Evolutionary conservation across 2,329 filamentous ascomycete species (phyloP).

Genomic region (Colletotrichum cuscutae): DNA sequence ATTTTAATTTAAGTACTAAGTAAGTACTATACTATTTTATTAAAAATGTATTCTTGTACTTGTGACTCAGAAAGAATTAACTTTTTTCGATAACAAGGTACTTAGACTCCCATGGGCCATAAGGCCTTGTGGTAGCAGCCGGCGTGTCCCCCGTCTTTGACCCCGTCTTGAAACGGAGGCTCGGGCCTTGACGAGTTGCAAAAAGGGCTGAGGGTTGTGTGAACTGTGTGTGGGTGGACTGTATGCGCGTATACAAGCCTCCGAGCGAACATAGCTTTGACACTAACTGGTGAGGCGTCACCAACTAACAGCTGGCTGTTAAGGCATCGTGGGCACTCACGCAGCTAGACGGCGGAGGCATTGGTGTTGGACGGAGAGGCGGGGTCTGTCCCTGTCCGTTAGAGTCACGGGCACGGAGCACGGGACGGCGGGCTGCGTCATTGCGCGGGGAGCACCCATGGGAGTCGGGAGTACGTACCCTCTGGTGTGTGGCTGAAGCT

Average conservation of each 20-base stretch:
- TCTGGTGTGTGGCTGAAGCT: neutral
- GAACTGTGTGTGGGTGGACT: neutral
- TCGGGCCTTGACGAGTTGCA: slow-evolving; percentile 8
- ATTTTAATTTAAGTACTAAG: no score
- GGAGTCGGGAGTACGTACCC: neutral
- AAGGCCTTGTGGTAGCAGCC: slow-evolving; percentile 1
- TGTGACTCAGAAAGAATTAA: no score
- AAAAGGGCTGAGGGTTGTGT: slow-evolving; percentile 1
- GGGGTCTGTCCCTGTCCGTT: slow-evolving; percentile 23
- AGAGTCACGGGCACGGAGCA: slow-evolving; percentile 24
- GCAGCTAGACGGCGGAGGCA: neutral
- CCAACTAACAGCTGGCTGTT: neutral
- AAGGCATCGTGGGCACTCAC: neutral
- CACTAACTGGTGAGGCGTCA: neutral
- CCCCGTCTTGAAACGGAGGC: slow-evolving; percentile 31
- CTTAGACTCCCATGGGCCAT: neutral
- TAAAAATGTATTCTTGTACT: no score
- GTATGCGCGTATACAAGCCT: neutral
- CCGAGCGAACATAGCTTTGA: neutral
- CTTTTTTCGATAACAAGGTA: no score
- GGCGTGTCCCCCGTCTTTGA: neutral
- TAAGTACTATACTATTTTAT: no score
- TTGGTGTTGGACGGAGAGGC: slow-evolving; percentile 5
- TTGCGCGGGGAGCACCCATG: slow-evolving; percentile 28
- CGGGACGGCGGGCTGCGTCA: slow-evolving; percentile 23